phyloP scores from a whole-genome alignment of 179 eudicot genomes.

The Gypsophila paniculata region DNA sequence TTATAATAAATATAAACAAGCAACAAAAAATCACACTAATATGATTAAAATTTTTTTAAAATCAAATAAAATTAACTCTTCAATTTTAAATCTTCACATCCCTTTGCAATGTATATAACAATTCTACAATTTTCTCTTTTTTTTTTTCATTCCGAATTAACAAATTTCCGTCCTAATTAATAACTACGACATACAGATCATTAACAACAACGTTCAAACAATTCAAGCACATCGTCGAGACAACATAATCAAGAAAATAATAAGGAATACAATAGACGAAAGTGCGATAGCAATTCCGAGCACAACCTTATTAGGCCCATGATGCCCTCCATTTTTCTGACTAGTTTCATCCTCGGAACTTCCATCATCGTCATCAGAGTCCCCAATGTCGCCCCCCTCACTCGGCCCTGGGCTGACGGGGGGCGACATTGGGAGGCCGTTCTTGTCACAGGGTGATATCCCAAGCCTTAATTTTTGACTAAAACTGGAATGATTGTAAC shows the following conservation, averaged over 20 bases:
- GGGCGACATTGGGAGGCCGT: conserved; percentile 71
- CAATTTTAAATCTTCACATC: conserved; percentile 16
- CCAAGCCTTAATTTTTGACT: conserved; percentile 67
- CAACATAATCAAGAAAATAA: conserved; percentile 64
- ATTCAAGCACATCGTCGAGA: conserved; percentile 72
- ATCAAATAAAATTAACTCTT: conserved; percentile 6
- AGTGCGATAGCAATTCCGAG: conserved; percentile 90
- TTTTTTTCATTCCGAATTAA: conserved; percentile 10
- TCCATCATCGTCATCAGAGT: conserved; percentile 7
- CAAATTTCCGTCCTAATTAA: conserved; percentile 24
- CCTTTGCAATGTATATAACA: conserved; percentile 15
- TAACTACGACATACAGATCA: not conserved
- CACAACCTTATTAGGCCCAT: conserved; percentile 89
- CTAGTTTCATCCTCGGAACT: conserved; percentile 33
- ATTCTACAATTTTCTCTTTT: not conserved
- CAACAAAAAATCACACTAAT: too few species aligned
- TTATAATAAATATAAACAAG: too few species aligned
- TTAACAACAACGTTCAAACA: not conserved
- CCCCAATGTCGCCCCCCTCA: conserved; percentile 14
- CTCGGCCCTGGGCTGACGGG: conserved; percentile 42
- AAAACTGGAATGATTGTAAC: conserved; percentile 58
- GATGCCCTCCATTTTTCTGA: conserved; percentile 28
- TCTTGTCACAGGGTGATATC: conserved; percentile 75
- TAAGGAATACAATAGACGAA: conserved; percentile 74
- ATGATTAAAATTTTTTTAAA: conserved; percentile 2